Evolutionary conservation across 2,329 filamentous ascomycete genomes (phyloP).

Genomic region (Neopestalotiopsis rosae): DNA sequence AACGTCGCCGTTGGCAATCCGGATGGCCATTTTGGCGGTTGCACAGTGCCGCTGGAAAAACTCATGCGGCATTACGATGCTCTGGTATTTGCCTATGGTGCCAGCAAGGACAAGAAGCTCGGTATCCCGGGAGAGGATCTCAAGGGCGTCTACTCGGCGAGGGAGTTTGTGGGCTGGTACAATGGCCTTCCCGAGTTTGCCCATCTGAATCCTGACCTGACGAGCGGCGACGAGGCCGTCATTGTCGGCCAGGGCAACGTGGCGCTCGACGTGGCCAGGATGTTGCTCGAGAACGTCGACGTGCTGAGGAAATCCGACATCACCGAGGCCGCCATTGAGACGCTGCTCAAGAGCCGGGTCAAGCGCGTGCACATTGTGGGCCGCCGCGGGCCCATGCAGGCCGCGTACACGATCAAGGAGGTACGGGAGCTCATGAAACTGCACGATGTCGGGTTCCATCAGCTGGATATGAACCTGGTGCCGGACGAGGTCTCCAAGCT

Average conservation of each 20-base stretch:
- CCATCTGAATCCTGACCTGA: conserved; percentile 73
- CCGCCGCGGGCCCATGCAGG: conserved; percentile 88
- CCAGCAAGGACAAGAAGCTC: conserved; percentile 80
- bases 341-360: conserved; percentile 73
- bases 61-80: conserved; percentile 88
- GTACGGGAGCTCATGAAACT: conserved; percentile 85
- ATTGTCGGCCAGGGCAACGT: conserved; percentile 97
- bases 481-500: conserved; percentile 72
- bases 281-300: conserved; percentile 79
- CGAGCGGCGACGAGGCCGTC: conserved; percentile 79
- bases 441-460: conserved; percentile 71
- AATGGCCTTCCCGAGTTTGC: conserved; percentile 89
- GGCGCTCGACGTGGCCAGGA: conserved; percentile 89
- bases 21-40: conserved; percentile 44
- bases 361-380: conserved; percentile 87
- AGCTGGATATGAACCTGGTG: conserved; percentile 69
- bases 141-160: conserved; percentile 81
- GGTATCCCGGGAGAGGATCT: conserved; percentile 80
- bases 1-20: conserved; percentile 79
- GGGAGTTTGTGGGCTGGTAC: conserved; percentile 97
- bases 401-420: conserved; percentile 95
- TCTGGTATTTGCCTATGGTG: conserved; percentile 91
- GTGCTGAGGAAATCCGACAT: conserved; percentile 84
- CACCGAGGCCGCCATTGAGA: conserved; percentile 79
- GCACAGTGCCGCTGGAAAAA: conserved; percentile 66